A percentile compares a stretch with the other conserved stretches of the same genome.
Evolutionary conservation across 2,329 filamentous ascomycete genomes (phyloP).

Genomic region (Corinectria fuckeliana): DNA sequence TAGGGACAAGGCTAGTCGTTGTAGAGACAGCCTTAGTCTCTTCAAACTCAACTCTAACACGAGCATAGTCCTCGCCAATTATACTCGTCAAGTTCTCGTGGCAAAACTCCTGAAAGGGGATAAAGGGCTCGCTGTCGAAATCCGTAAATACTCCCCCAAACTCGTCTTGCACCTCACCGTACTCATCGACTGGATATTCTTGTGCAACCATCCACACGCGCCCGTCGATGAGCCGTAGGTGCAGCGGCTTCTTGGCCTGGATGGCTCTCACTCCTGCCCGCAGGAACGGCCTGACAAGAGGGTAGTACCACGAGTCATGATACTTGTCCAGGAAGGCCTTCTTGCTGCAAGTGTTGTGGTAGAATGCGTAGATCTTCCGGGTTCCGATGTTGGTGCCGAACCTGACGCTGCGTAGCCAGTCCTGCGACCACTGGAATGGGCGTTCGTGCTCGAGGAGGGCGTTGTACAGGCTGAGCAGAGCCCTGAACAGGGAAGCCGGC

Average conservation of each 20-base stretch:
- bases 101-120: no score
- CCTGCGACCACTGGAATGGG: background rate
- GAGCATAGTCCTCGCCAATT: no score
- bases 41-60: no score
- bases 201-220: conserved; percentile 18
- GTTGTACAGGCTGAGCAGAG: conserved; percentile 21
- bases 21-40: no score
- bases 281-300: conserved; percentile 19
- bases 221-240: conserved; percentile 26
- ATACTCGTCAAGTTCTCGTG: no score
- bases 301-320: conserved; percentile 31
- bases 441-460: conserved; percentile 2
- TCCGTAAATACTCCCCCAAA: conserved; percentile 24
- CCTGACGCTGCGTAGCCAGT: conserved; percentile 25
- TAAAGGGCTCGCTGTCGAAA: background rate
- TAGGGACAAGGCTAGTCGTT: no score
- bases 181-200: conserved; percentile 14
- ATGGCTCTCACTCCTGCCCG: background rate
- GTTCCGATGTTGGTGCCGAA: conserved; percentile 35
- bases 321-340: conserved; percentile 27
- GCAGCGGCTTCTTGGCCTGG: background rate
- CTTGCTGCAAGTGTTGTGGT: conserved; percentile 38
- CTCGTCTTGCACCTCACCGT: background rate
- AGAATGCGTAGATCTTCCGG: conserved; percentile 31
- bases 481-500: conserved; percentile 9